Conservation (phyloP, 805 yeast species). For the Lachancea nothofagi region DNA sequence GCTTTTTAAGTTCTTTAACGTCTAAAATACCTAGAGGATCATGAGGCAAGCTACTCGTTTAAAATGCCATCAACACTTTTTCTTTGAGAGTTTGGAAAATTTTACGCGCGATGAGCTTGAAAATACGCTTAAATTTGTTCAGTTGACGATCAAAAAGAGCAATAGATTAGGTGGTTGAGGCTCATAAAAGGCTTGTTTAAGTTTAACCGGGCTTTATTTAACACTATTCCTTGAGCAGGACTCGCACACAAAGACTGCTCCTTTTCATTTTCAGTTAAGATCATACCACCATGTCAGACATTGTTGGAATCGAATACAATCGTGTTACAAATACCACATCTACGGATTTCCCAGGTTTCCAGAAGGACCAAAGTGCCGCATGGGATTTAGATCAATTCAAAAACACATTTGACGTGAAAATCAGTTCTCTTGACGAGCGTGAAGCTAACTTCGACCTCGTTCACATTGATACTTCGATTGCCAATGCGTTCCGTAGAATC, state of each 20-base stretch:
- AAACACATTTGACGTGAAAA: slow-evolving; percentile 56
- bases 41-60: background rate
- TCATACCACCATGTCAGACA: slow-evolving; percentile 38
- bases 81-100: background rate
- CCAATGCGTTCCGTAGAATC: slow-evolving; percentile 94
- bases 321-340: slow-evolving; percentile 85
- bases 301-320: slow-evolving; percentile 83
- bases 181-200: background rate
- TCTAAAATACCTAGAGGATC: background rate
- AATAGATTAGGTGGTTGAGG: no score
- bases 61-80: slow-evolving; percentile 1
- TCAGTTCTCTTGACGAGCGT: slow-evolving; percentile 60
- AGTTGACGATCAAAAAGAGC: no score
- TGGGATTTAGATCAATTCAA: slow-evolving; percentile 86
- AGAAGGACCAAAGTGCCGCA: slow-evolving; percentile 50
- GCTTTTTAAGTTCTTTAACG: background rate
- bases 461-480: slow-evolving; percentile 83
- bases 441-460: slow-evolving; percentile 81
- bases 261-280: background rate
- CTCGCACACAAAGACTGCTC: background rate
- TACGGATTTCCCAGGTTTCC: slow-evolving; percentile 89
- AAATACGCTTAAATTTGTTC: no score
- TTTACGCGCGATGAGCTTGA: slow-evolving; percentile 4
- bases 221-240: background rate
- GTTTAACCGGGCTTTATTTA: background rate